Conservation (phyloP, 352 stramenopile genomes). For the Pythium periplocum region DNA sequence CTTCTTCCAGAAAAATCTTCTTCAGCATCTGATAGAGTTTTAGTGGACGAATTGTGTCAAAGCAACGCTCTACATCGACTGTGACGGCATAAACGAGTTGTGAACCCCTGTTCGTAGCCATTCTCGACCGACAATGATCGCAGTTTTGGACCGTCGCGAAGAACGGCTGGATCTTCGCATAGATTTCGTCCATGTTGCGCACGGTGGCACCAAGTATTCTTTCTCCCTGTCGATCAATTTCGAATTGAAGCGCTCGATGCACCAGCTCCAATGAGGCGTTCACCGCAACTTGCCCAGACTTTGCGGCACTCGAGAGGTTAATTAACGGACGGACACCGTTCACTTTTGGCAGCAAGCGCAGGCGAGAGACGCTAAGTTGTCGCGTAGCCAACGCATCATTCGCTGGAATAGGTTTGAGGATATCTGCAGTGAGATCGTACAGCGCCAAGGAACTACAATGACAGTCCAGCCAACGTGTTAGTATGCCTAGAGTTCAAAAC, state of each 20-base stretch:
- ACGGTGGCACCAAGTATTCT: conserved; percentile 52
- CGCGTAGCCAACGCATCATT: conserved; percentile 7
- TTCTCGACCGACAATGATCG: not conserved
- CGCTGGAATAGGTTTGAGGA: conserved; percentile 25
- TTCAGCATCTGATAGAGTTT: conserved; percentile 69
- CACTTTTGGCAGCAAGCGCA: conserved; percentile 63
- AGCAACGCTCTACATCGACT: conserved; percentile 77
- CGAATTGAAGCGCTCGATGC: conserved; percentile 54
- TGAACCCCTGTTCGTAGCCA: not conserved
- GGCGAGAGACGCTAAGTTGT: conserved; percentile 39
- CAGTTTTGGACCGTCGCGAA: conserved; percentile 14
- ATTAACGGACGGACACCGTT: conserved; percentile 69
- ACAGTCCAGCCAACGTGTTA: conserved; percentile 4
- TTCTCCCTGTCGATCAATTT: conserved; percentile 48
- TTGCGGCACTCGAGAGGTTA: conserved; percentile 46
- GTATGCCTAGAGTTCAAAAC: not conserved
- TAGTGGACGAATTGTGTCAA: conserved; percentile 67
- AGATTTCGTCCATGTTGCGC: conserved; percentile 65
- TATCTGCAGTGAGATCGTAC: conserved; percentile 35
- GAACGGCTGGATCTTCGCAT: conserved; percentile 40
- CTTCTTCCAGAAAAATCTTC: conserved; percentile 52
- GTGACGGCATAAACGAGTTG: conserved; percentile 48
- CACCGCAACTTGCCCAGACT: conserved; percentile 25
- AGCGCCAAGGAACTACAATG: conserved; percentile 37
- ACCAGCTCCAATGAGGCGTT: conserved; percentile 56